Evolutionary conservation across 805 yeast genomes (phyloP).

Genomic region (Priceomyces melissophilus): DNA sequence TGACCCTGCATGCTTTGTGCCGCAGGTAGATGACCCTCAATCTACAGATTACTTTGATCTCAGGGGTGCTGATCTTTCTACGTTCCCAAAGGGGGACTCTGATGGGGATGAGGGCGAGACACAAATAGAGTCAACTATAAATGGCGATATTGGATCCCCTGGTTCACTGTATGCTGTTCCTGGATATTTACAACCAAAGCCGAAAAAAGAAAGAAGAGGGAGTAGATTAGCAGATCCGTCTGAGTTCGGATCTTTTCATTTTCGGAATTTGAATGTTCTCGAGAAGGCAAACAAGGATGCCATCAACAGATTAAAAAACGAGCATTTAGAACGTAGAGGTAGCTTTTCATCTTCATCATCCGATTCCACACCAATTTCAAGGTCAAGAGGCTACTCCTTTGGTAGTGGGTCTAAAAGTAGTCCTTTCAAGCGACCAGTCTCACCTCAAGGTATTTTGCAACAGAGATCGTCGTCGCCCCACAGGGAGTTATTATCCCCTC

Average conservation of each 20-base stretch:
- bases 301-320: constrained; percentile 79
- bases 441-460: constrained; percentile 29
- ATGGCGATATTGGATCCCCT: not conserved
- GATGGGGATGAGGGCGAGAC: constrained; percentile 16
- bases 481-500: constrained; percentile 14
- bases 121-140: constrained; percentile 1
- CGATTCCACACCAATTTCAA: constrained; percentile 34
- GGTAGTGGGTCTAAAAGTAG: constrained; percentile 24
- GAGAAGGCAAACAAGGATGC: constrained; percentile 94
- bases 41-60: constrained; percentile 87
- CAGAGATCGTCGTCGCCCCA: constrained; percentile 26
- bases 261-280: constrained; percentile 81
- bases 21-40: constrained; percentile 73
- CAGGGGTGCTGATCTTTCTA: constrained; percentile 78
- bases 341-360: constrained; percentile 50
- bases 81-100: constrained; percentile 47
- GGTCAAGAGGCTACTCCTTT: constrained; percentile 37
- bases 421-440: constrained; percentile 46
- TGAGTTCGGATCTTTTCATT: constrained; percentile 91
- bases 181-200: not conserved
- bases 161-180: no score
- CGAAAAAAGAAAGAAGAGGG: constrained; percentile 64
- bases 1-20: constrained; percentile 80
- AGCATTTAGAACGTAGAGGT: constrained; percentile 63
- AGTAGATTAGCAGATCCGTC: constrained; percentile 66